Evolutionary conservation across 106 monocot genomes (phyloP).

Genomic region (Apostasia ramifera): DNA sequence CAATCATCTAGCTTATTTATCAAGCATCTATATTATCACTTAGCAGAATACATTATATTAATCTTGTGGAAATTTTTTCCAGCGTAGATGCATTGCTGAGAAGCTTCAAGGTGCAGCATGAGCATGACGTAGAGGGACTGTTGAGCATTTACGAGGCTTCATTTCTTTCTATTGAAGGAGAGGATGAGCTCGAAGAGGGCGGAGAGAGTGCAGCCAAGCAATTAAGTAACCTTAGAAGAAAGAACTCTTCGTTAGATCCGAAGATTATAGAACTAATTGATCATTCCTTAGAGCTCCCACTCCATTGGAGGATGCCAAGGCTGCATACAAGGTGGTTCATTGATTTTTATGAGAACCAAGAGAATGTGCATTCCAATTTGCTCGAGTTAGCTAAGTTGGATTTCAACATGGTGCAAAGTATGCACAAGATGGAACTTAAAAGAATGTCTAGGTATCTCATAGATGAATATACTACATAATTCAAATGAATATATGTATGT

Average conservation of each 20-base stretch:
- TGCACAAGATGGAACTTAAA: constrained; percentile 30
- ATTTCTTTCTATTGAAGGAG: constrained; percentile 18
- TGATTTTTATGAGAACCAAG: constrained; percentile 19
- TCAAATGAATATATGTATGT: too few relatives aligned
- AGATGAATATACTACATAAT: too few relatives aligned
- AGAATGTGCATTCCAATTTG: constrained; percentile 16
- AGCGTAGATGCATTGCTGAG: constrained; percentile 6
- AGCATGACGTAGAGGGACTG: constrained; percentile 5
- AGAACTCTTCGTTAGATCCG: neutral
- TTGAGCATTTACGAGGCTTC: constrained; percentile 42
- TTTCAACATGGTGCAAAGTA: constrained; percentile 35
- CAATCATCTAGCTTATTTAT: too few relatives aligned
- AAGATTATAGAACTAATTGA: constrained; percentile 17
- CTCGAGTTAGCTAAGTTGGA: constrained; percentile 55
- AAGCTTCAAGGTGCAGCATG: neutral
- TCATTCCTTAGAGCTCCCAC: constrained; percentile 43
- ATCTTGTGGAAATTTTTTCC: neutral
- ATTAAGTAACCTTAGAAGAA: neutral
- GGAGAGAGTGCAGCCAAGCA: constrained; percentile 6
- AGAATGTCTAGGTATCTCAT: constrained; percentile 19
- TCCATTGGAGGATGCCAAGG: constrained; percentile 45
- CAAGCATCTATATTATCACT: too few relatives aligned
- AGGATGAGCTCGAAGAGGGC: constrained; percentile 18
- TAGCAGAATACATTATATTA: too few relatives aligned
- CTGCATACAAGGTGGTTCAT: constrained; percentile 39